Evolutionary conservation across 2,329 filamentous ascomycete species (phyloP).

Genomic region (Dactylellina sp.): DNA sequence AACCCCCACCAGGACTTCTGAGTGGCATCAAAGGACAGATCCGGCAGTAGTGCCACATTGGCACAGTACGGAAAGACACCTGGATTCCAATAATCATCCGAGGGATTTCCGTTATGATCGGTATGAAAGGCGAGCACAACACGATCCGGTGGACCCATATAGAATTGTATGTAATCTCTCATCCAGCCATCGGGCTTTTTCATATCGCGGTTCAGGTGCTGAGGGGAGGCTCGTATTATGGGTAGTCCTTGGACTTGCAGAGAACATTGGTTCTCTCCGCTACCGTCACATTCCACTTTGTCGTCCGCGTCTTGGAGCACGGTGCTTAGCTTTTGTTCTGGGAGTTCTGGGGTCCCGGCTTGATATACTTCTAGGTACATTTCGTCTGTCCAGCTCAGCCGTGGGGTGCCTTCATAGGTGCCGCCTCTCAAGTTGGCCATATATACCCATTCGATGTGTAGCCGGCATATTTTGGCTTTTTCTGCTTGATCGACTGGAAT

Average conservation of each 20-base stretch:
- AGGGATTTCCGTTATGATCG: slow-evolving; percentile 13
- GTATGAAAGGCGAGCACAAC: slow-evolving; percentile 8
- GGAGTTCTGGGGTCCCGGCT: too few relatives aligned
- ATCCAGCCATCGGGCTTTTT: background rate
- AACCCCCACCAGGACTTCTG: background rate
- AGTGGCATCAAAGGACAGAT: background rate
- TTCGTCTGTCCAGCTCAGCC: too few relatives aligned
- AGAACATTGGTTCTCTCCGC: background rate
- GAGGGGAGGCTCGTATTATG: background rate
- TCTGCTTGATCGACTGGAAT: too few relatives aligned
- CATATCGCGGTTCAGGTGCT: slow-evolving; percentile 2
- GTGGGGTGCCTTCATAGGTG: too few relatives aligned
- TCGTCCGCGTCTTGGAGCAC: too few relatives aligned
- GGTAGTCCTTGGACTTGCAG: background rate
- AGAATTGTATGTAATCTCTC: slow-evolving; percentile 25
- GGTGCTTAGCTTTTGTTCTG: too few relatives aligned
- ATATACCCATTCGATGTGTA: too few relatives aligned
- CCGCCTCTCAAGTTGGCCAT: too few relatives aligned
- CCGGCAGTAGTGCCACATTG: background rate
- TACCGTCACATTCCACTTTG: background rate
- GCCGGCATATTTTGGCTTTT: too few relatives aligned
- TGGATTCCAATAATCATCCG: slow-evolving; percentile 5
- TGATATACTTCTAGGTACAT: too few relatives aligned
- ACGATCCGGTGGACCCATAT: background rate
- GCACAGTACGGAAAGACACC: slow-evolving; percentile 2